Conservation (phyloP, 2,329 filamentous ascomycete species). For the Macrophomina tecta region DNA sequence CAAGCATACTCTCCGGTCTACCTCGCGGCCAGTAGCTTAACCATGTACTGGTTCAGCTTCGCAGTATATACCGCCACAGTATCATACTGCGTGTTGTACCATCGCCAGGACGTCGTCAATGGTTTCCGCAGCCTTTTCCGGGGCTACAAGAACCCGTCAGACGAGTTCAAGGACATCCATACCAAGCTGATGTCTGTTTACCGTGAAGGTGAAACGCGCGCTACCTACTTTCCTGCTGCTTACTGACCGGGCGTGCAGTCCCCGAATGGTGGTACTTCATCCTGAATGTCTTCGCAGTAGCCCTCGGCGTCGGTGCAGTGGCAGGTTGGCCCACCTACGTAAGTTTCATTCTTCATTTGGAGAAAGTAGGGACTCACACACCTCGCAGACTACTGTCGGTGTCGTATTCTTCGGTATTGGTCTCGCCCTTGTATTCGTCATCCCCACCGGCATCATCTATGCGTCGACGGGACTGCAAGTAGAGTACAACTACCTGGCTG, state of each 20-base stretch:
- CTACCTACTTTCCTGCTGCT: background rate
- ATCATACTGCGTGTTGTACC: constrained; percentile 44
- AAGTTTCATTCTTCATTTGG: background rate
- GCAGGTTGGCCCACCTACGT: constrained; percentile 56
- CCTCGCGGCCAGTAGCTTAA: constrained; percentile 45
- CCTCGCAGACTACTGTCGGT: constrained; percentile 50
- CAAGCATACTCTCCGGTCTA: constrained; percentile 45
- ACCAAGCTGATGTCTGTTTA: constrained; percentile 43
- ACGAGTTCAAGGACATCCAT: constrained; percentile 38
- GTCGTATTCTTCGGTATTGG: constrained; percentile 60
- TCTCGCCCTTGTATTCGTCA: constrained; percentile 58
- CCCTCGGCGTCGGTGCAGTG: constrained; percentile 55
- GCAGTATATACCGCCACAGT: constrained; percentile 46
- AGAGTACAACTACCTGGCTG: constrained; percentile 57
- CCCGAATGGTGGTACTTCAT: constrained; percentile 52
- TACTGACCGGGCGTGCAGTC: constrained; percentile 24
- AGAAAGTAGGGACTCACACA: background rate
- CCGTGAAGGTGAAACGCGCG: constrained; percentile 27
- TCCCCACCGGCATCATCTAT: constrained; percentile 60
- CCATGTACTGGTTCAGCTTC: constrained; percentile 47
- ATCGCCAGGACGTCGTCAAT: constrained; percentile 37
- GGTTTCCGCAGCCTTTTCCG: constrained; percentile 35
- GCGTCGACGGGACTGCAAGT: constrained; percentile 61
- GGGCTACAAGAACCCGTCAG: constrained; percentile 28
- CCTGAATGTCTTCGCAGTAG: constrained; percentile 59